A percentile compares a stretch with the other conserved stretches of the same genome.
These are phyloP conservation scores for Dryadomyces quercivorus DNA, from an alignment of 2,329 filamentous ascomycete species.

Conservation along the genomic window DNA sequence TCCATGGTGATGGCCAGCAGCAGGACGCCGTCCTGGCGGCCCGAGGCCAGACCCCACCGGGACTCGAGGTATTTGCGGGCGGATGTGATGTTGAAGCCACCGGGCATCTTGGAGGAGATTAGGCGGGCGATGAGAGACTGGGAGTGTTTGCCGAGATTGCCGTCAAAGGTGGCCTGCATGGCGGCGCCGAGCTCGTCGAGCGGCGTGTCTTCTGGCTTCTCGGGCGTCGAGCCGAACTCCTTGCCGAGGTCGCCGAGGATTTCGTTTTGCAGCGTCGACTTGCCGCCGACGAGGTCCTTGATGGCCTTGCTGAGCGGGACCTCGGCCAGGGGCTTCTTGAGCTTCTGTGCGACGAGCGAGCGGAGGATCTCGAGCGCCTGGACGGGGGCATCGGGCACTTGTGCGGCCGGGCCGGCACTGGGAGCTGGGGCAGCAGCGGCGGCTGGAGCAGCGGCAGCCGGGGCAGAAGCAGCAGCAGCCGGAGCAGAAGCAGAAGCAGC, in stretches of 20 bases:
- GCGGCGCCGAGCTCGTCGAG: slow-evolving; percentile 88
- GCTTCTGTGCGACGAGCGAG: slow-evolving; percentile 84
- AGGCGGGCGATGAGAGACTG: slow-evolving; percentile 84
- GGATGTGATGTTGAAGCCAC: slow-evolving; percentile 96
- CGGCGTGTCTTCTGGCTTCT: slow-evolving; percentile 96
- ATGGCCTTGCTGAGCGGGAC: slow-evolving; percentile 93
- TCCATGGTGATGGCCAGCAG: slow-evolving; percentile 88
- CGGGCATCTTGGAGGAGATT: slow-evolving; percentile 98
- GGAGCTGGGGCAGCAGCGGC: slow-evolving; percentile 48
- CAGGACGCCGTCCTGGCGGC: slow-evolving; percentile 83
- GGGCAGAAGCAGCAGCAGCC: slow-evolving; percentile 42
- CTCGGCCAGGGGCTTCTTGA: slow-evolving; percentile 86
- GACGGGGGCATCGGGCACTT: slow-evolving; percentile 77
- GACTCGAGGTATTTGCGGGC: slow-evolving; percentile 92
- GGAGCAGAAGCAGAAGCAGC: slow-evolving; percentile 41
- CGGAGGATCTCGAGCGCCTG: slow-evolving; percentile 82
- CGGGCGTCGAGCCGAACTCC: slow-evolving; percentile 94
- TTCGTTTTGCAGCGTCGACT: slow-evolving; percentile 97
- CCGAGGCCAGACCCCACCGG: slow-evolving; percentile 76
- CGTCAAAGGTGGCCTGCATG: slow-evolving; percentile 98
- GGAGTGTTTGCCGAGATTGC: slow-evolving; percentile 93
- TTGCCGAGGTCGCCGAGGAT: slow-evolving; percentile 96
- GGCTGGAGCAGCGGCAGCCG: slow-evolving; percentile 36
- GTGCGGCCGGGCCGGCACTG: slow-evolving; percentile 73
- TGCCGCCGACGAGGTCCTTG: slow-evolving; percentile 98